Base-by-base conservation (phyloP, 208 protist genomes). In the Crithidia mellificae region DNA sequence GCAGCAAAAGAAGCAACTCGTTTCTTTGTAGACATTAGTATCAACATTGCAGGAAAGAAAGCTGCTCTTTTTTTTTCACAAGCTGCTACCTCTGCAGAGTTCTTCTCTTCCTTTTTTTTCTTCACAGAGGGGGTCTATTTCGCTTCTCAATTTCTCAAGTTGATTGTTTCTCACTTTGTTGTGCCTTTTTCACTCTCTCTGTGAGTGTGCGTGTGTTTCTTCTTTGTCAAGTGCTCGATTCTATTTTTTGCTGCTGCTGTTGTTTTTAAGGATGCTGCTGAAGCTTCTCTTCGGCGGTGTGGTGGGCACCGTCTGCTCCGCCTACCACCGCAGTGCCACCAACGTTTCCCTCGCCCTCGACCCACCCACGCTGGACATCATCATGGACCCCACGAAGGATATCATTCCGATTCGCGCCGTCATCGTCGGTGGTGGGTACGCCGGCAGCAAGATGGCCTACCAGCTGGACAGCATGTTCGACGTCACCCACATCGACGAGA, bases 401-500 rank as follows among this genome's bases (percentile, higher is more conserved):
- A 75, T 91, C 46, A 63, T 77, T 7, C 85, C 89, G 3, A 76
- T 94, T 22, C 81, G 83, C 14, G 83, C 80, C 38, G 89, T 96
- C 43, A 72, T 96, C 20, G 77, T 96, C 5, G 91, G 91, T 20
- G 91, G 91, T 52, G 91, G 91, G 11, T 94, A 92, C 70, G 68
- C 84, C 4, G 91, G 91, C n/a, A 72, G 77, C 24, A 80, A 78
- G 39, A 66, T 93, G 46, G 88, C 89, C 36, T 92, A 86, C 62
- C 78, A 88, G 68, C 73, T 96, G 29, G 91, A 96, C 72, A 92
- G 86, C 75, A 84, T 95, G 52, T 90, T 96, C 62, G 77, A 91
- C 65, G 77, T 94, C 41, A 93, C 86, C 14, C 66, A 92, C 43
- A 87, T 96, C 50, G 91, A 96, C 62, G 82, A 88, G 55, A 96